Evolutionary conservation across 495 filamentous ascomycete species (phyloP).

Genomic region (Pyrenula massariospora): DNA sequence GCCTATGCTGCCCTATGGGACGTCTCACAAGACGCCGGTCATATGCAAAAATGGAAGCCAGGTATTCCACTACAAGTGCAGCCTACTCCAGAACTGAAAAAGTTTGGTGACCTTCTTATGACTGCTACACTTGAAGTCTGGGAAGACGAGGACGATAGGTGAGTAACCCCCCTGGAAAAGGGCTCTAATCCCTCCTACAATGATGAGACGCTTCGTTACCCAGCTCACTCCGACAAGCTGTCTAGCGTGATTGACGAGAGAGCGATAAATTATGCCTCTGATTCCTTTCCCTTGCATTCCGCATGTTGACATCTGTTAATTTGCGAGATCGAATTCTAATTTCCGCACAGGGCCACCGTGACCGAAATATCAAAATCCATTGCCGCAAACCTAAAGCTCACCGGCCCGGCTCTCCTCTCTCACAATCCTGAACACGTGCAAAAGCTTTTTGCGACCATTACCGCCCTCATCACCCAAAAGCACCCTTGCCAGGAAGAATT

Average conservation of each 20-base stretch:
- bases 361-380: slow-evolving; percentile 94
- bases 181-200: slow-evolving; percentile 24
- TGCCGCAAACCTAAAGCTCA: slow-evolving; percentile 82
- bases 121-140: slow-evolving; percentile 74
- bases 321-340: slow-evolving; percentile 4
- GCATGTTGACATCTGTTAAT: slow-evolving; percentile 5
- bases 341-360: slow-evolving; percentile 55
- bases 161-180: slow-evolving; percentile 34
- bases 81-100: slow-evolving; percentile 62
- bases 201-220: slow-evolving; percentile 93
- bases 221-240: slow-evolving; percentile 99
- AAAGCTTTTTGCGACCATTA: slow-evolving; percentile 52
- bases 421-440: slow-evolving; percentile 43
- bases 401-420: slow-evolving; percentile 77
- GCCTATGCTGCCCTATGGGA: slow-evolving; percentile 86
- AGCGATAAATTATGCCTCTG: slow-evolving; percentile 51
- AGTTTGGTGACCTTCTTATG: slow-evolving; percentile 80
- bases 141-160: slow-evolving; percentile 88
- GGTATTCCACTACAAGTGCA: slow-evolving; percentile 74
- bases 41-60: slow-evolving; percentile 74
- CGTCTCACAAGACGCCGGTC: slow-evolving; percentile 68
- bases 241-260: slow-evolving; percentile 91
- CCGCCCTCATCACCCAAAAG: slow-evolving; percentile 68
- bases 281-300: slow-evolving; percentile 11
- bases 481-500: slow-evolving; percentile 91